A percentile compares a stretch with the other conserved stretches of the same genome.
Conservation (phyloP, 345 rosid genomes). For the Salix exigua region DNA sequence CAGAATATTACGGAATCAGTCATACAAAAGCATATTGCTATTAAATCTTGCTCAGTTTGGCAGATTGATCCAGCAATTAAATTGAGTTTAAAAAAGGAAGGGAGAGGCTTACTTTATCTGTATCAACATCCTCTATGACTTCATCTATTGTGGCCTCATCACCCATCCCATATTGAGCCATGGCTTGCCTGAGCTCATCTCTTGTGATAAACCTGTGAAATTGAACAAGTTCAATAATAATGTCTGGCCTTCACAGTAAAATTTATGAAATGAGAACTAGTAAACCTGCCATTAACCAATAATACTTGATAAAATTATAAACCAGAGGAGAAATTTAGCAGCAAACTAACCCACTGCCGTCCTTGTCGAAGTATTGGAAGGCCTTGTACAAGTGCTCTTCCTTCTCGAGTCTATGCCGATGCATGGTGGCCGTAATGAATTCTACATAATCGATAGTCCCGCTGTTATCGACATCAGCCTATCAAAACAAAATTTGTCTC, state of each 20-base stretch:
- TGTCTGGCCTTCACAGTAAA: too few species aligned
- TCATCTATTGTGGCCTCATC: slow-evolving; percentile 29
- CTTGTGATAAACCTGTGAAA: slow-evolving; percentile 26
- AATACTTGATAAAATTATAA: not conserved
- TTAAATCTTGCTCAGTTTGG: too few species aligned
- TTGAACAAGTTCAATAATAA: too few species aligned
- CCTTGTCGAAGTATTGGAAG: slow-evolving; percentile 30
- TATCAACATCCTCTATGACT: slow-evolving; percentile 28
- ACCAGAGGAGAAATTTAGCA: not conserved
- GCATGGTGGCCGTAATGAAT: slow-evolving; percentile 31
- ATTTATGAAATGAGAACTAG: not conserved
- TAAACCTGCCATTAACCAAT: too few species aligned
- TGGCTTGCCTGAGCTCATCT: slow-evolving; percentile 30
- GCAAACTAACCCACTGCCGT: slow-evolving; percentile 21
- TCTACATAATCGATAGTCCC: slow-evolving; percentile 28
- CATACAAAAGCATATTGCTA: not conserved
- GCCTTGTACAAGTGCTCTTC: slow-evolving; percentile 29
- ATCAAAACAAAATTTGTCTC: not conserved
- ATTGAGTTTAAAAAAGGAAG: too few species aligned
- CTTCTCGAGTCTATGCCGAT: slow-evolving; percentile 25
- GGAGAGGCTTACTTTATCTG: slow-evolving; percentile 14
- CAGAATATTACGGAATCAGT: not conserved
- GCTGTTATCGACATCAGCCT: slow-evolving; percentile 30
- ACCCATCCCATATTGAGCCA: slow-evolving; percentile 28
- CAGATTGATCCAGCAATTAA: too few species aligned